Percentiles rank a stretch among this genome's conserved stretches.
phyloP scores from a whole-genome alignment of 75 land plant genomes.

The Picea sitchensis region DNA sequence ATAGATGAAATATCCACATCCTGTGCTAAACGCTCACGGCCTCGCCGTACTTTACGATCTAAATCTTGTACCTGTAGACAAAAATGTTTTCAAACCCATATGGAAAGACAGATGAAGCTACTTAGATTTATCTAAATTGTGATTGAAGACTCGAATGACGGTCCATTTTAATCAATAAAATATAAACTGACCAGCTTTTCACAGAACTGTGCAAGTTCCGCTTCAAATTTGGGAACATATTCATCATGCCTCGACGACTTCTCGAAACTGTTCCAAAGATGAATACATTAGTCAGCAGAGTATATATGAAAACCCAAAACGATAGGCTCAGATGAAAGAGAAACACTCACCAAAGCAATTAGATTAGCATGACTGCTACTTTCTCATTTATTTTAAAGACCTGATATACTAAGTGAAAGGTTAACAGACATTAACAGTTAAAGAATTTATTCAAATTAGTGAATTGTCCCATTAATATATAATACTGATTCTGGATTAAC shows the following conservation, averaged over 20 bases:
- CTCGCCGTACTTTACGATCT: constrained; percentile 84
- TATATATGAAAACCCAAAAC: background rate
- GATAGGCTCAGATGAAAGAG: background rate
- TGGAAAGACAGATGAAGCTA: background rate
- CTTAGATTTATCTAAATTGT: background rate
- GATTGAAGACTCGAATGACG: background rate
- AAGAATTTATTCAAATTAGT: background rate
- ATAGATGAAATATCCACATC: constrained; percentile 60
- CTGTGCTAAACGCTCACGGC: constrained; percentile 87
- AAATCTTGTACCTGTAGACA: constrained; percentile 70
- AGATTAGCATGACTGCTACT: background rate
- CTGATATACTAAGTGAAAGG: background rate
- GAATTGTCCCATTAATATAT: background rate
- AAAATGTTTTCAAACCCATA: background rate
- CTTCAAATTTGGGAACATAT: constrained; percentile 83
- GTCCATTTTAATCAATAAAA: background rate
- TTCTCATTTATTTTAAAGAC: background rate
- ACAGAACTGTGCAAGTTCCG: constrained; percentile 90
- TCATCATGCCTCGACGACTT: constrained; percentile 79
- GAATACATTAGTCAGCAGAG: background rate
- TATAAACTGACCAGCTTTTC: constrained; percentile 74
- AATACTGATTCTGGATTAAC: too few relatives aligned
- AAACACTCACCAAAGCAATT: background rate
- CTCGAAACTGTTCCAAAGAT: constrained; percentile 64
- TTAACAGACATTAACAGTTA: background rate